Percentiles rank a stretch among this genome's conserved stretches.
Evolutionary conservation across 1,139 yeast species (phyloP).

Genomic region (Pichia sp.): DNA sequence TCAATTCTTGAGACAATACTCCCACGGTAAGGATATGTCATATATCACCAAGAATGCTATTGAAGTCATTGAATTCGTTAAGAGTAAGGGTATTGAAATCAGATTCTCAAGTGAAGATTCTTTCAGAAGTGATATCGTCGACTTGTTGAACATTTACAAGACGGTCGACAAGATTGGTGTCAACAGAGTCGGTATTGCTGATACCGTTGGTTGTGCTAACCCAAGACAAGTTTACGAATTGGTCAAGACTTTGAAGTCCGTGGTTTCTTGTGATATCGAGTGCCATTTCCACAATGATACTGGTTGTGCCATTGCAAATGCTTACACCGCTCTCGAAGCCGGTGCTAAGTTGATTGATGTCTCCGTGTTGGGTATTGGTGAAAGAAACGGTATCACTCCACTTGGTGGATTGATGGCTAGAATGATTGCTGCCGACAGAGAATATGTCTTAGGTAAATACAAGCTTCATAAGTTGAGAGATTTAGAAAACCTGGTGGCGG

Average conservation of each 20-base stretch:
- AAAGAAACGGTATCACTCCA: slow-evolving; percentile 97
- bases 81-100: slow-evolving; percentile 94
- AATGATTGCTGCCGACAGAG: slow-evolving; percentile 98
- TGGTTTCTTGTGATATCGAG: slow-evolving; percentile 95
- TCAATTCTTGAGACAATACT: slow-evolving; percentile 86
- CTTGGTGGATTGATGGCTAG: slow-evolving; percentile 98
- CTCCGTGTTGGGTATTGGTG: slow-evolving; percentile 96
- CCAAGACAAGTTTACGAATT: slow-evolving; percentile 98
- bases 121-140: slow-evolving; percentile 94
- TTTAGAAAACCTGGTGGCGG: slow-evolving; percentile 92
- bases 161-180: slow-evolving; percentile 98
- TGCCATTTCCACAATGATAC: slow-evolving; percentile 99
- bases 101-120: slow-evolving; percentile 97
- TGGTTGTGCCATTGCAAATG: slow-evolving; percentile 98
- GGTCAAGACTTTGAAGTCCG: slow-evolving; percentile 86
- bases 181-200: slow-evolving; percentile 98
- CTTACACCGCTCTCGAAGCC: slow-evolving; percentile 96
- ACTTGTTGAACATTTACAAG: slow-evolving; percentile 87
- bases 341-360: slow-evolving; percentile 96
- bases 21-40: slow-evolving; percentile 98
- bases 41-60: slow-evolving; percentile 95
- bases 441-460: slow-evolving; percentile 90
- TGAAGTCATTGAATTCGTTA: slow-evolving; percentile 96
- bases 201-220: slow-evolving; percentile 98
- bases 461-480: slow-evolving; percentile 95